Base-by-base conservation (phyloP, 495 filamentous ascomycete genomes). In the Penicillium tannophilum region DNA sequence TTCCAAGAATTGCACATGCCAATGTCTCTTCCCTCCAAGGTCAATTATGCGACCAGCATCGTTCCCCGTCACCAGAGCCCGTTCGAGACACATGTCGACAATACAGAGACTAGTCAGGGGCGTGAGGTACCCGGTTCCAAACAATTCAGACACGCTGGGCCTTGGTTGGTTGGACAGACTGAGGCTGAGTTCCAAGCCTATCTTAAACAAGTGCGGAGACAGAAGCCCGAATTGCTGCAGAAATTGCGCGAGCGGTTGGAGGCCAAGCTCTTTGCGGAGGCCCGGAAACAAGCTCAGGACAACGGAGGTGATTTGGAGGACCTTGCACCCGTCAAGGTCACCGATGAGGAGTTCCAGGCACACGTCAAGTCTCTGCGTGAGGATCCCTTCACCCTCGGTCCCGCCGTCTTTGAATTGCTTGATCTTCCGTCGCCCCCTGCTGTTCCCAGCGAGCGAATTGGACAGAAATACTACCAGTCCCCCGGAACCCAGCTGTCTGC, bases 1-100 rank as follows among this genome's bases (percentile, higher is more conserved):
- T 98, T 88, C 80, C 89, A 92, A 64, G 92, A 97, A 67, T 76
- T 92, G 65, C 79, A 84, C 56, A 73, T 90, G 55, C 87, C 90
- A 1, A 77, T 92, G 31, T 80, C 83, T 19, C 72, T 82, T 47
- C 78, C 79, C 8, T 59, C 54, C n/a, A 66, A 70, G 41, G 61
- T 71, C 52, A 66, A 65, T 19, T 61, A 63, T 54, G 56, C 72
- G 2, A 65, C 68, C n/a, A 74, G 55, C 59, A 60, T 71, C 31
- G 46, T 66, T 8, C 65, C 69, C n/a, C 60, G 63, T 52, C 77
- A 80, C 55, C 60, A 71, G 35, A 84, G 82, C 65, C 79, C 80
- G 8, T 85, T 85, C 58, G 82, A 85, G 45, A 54, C 68, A 3
- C 59, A 71, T 20, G 42, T 72, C 50, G 81, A 85, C 52, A 83